Evolutionary conservation across 1,284 basidiomycete species (phyloP).

Genomic region (Trametes hirsuta): DNA sequence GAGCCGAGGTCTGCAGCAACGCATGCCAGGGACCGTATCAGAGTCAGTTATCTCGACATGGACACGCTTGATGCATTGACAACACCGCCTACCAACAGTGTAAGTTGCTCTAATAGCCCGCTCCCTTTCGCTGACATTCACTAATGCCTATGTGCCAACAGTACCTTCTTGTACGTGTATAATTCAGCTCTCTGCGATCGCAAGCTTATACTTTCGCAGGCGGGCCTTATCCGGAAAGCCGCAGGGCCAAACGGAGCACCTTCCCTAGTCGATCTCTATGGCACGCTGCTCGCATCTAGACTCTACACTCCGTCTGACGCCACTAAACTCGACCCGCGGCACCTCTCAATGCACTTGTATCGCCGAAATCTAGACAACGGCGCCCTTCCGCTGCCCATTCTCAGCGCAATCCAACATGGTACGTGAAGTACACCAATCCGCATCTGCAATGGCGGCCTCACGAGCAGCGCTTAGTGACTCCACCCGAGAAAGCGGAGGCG

Average conservation of each 20-base stretch:
- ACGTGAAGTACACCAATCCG: neutral
- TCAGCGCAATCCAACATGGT: slow-evolving; percentile 43
- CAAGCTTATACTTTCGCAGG: slow-evolving; percentile 29
- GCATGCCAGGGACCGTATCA: slow-evolving; percentile 40
- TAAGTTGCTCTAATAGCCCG: slow-evolving; percentile 10
- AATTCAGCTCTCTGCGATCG: neutral
- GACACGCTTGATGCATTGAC: slow-evolving; percentile 40
- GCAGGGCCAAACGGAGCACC: slow-evolving; percentile 35
- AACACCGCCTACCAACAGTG: slow-evolving; percentile 42
- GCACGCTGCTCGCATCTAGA: slow-evolving; percentile 43
- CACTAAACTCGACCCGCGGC: slow-evolving; percentile 33
- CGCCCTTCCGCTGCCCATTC: slow-evolving; percentile 42
- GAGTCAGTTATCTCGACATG: slow-evolving; percentile 42
- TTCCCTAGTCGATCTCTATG: slow-evolving; percentile 43
- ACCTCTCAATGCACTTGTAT: slow-evolving; percentile 42
- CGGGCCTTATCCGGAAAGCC: slow-evolving; percentile 42
- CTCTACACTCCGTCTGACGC: slow-evolving; percentile 39
- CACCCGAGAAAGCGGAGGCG: slow-evolving; percentile 27
- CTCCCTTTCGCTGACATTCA: neutral
- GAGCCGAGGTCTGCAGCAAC: slow-evolving; percentile 28
- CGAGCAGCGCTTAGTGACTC: slow-evolving; percentile 30
- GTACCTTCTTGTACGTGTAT: slow-evolving; percentile 28
- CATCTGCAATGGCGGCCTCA: neutral
- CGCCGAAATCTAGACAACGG: slow-evolving; percentile 38
- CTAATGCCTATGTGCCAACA: neutral